phyloP scores from a whole-genome alignment of 1,139 yeast species.

The Kluyveromyces sp. region DNA sequence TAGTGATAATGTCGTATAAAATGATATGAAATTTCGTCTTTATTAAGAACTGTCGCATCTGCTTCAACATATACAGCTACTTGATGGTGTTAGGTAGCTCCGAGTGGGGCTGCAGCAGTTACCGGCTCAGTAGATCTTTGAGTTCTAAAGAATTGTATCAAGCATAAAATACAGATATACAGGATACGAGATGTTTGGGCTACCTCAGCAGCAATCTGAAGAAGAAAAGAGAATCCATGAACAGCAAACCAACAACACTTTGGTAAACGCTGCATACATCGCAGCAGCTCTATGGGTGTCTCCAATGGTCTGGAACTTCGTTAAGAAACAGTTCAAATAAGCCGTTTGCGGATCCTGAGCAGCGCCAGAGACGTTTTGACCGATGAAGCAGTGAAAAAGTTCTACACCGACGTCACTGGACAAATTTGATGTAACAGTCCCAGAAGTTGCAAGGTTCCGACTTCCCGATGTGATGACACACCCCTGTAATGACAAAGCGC shows the following conservation, averaged over 20 bases:
- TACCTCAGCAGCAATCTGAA: slow-evolving; percentile 65
- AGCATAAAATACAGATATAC: slow-evolving; percentile 11
- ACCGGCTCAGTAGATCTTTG: no score
- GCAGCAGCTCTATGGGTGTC: slow-evolving; percentile 78
- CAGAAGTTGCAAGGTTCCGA: background rate
- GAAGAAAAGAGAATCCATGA: slow-evolving; percentile 74
- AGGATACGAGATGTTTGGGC: slow-evolving; percentile 58
- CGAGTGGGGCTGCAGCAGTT: background rate
- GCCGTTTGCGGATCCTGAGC: no score
- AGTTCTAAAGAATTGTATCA: no score
- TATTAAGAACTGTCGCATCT: background rate
- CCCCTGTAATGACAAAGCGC: background rate
- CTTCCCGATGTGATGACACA: background rate
- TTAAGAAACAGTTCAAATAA: slow-evolving; percentile 49
- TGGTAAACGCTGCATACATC: slow-evolving; percentile 59
- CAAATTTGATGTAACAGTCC: no score
- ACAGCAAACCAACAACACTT: slow-evolving; percentile 57
- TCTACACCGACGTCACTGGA: no score
- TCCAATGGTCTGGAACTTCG: slow-evolving; percentile 57
- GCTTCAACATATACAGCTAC: background rate
- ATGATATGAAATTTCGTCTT: background rate
- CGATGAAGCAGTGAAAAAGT: no score
- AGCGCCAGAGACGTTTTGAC: background rate
- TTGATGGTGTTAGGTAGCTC: background rate
- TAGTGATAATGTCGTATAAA: background rate